phyloP scores from a whole-genome alignment of 176 grass and related monocot species.

The Cenchrus americanus region DNA sequence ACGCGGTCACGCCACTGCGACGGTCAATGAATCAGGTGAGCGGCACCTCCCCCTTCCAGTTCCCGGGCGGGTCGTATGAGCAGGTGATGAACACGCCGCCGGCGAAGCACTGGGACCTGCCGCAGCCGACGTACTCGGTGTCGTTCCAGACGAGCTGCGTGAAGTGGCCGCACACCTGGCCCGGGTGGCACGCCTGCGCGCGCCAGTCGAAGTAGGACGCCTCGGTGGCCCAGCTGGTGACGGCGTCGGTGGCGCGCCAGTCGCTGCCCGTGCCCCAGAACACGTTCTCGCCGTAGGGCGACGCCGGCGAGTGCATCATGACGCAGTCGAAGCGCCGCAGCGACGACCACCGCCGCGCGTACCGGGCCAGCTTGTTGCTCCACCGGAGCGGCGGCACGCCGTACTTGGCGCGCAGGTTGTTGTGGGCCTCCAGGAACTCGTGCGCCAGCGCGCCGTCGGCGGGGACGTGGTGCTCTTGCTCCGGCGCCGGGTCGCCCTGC shows the following conservation, averaged over 20 bases:
- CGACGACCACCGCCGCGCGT: constrained; percentile 61
- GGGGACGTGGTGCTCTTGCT: neutral
- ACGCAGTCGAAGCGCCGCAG: constrained; percentile 49
- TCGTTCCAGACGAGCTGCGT: constrained; percentile 58
- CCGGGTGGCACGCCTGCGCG: constrained; percentile 41
- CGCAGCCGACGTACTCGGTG: constrained; percentile 51
- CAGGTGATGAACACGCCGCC: constrained; percentile 59
- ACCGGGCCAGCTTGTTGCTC: constrained; percentile 50
- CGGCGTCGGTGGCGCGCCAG: constrained; percentile 44
- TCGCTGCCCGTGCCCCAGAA: constrained; percentile 46
- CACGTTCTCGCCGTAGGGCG: constrained; percentile 52
- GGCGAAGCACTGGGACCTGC: constrained; percentile 43
- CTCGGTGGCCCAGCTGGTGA: constrained; percentile 48
- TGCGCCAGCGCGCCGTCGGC: constrained; percentile 40
- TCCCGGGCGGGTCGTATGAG: constrained; percentile 59
- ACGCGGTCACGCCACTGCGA: no score
- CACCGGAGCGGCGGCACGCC: constrained; percentile 43
- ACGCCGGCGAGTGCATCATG: constrained; percentile 36
- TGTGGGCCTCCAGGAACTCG: constrained; percentile 65
- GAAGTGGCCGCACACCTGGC: constrained; percentile 64
- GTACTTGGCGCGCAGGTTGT: constrained; percentile 47
- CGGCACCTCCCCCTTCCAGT: constrained; percentile 57
- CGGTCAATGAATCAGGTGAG: neutral
- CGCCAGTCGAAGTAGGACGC: constrained; percentile 49
- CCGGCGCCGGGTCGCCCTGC: neutral